Evolutionary conservation across 2,329 filamentous ascomycete genomes (phyloP), one percentile per base, ranked within the genome.

Genomic region (Aspergillus sp.): DNA sequence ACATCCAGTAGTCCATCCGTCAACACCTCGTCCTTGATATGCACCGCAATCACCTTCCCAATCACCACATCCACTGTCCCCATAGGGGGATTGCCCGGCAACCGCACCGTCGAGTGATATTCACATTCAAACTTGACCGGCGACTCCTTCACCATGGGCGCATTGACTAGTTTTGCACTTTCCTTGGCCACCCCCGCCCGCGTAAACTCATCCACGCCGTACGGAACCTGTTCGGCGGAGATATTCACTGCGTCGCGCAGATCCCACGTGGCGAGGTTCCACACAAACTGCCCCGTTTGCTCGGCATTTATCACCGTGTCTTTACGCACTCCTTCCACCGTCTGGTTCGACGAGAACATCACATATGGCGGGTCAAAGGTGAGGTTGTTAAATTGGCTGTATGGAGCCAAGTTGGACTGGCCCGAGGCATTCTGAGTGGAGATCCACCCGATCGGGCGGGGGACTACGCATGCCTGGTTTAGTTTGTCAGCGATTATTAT

Each of bases 401-500:
- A 83, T 0, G 79, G 79, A 0, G 79, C 79, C 2, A 83, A 71
- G 51, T 82, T 82, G 56, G 76, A 67, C 39, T 63, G 56, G 46
- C 73, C 72, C 6, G 59, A 50, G 11, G 61, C 56, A n/a, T 72
- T 74, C 46, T 72, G 67, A 1, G 79, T 81, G 19, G 73, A 78
- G 54, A 83, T 82, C 78, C 79, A 83, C 50, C 79, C 80, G 40
- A 83, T 82, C 19, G 79, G 78, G 11, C 79, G 72, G 11, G 79
- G 79, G 34, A 81, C 66, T 3, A 83, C 78, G 59, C 79, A 82
- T 8, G 56, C 57, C 55, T 58, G 43, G 30, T 72, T 70, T 71
- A 76, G 45, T 6, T 44, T 31, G 36, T 37, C 29, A 33, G 29
- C 32, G 34, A 12, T 45, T 36, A 29, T 40, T 27, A 33, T 36